Conservation (phyloP, 2,329 filamentous ascomycete genomes). For the Colletotrichum coccodes region DNA sequence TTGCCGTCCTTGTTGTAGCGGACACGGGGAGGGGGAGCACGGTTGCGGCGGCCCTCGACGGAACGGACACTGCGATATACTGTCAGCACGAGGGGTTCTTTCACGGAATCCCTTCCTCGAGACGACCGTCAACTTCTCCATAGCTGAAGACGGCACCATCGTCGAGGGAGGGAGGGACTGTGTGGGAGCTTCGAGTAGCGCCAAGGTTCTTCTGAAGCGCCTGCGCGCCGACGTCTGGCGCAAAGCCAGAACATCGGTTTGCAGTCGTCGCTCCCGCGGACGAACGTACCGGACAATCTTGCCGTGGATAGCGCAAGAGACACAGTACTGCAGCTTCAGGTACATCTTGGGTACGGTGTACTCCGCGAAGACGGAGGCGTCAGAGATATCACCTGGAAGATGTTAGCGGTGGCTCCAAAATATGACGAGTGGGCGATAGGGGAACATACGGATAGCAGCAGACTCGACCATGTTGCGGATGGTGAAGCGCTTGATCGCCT, state of each 20-base stretch:
- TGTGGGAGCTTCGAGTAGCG: slow-evolving; percentile 49
- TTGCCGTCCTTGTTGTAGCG: slow-evolving; percentile 99
- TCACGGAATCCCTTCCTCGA: slow-evolving; percentile 22
- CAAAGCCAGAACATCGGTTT: slow-evolving; percentile 36
- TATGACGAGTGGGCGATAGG: background rate
- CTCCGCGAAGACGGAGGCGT: slow-evolving; percentile 98
- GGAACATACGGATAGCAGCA: slow-evolving; percentile 94
- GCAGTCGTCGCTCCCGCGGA: slow-evolving; percentile 69
- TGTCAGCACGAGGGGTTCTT: slow-evolving; percentile 49
- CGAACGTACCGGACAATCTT: slow-evolving; percentile 99
- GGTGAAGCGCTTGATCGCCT: slow-evolving; percentile 99
- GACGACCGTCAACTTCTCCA: background rate
- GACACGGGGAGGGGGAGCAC: slow-evolving; percentile 95
- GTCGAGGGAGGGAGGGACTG: background rate
- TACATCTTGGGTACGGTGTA: slow-evolving; percentile 99
- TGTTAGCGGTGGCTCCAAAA: slow-evolving; percentile 27
- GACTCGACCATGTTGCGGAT: slow-evolving; percentile 99
- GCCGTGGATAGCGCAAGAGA: slow-evolving; percentile 99
- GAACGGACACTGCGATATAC: slow-evolving; percentile 84
- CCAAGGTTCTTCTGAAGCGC: slow-evolving; percentile 71
- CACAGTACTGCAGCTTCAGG: slow-evolving; percentile 99
- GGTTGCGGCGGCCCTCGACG: slow-evolving; percentile 96
- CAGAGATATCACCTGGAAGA: slow-evolving; percentile 94
- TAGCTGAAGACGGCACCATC: background rate
- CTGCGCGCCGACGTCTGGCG: slow-evolving; percentile 47